Conservation (phyloP, 2,329 filamentous ascomycete species). For the Colletotrichum incanum region DNA sequence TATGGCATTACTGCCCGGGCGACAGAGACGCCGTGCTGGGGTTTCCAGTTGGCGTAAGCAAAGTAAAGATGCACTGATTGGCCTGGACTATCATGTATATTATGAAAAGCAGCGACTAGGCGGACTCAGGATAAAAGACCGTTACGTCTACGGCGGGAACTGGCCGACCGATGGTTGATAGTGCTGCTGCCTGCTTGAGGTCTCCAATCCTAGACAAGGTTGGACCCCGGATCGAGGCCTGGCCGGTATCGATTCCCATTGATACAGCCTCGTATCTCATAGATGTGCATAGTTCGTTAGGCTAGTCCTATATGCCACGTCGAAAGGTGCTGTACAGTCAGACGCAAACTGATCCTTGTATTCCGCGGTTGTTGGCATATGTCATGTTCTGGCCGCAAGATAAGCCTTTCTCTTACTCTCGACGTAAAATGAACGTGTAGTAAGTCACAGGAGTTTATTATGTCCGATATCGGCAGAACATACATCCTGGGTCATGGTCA, state of each 20-base stretch:
- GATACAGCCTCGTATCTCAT: not conserved
- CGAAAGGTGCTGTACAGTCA: not conserved
- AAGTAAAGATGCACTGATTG: not conserved
- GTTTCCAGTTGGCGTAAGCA: not conserved
- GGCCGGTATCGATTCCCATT: not conserved
- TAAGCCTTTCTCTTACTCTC: not conserved
- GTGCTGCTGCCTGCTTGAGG: constrained; percentile 28
- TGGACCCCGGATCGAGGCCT: not conserved
- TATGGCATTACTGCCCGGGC: too few species aligned
- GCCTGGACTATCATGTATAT: not conserved
- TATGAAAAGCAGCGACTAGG: not conserved
- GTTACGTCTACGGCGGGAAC: constrained; percentile 8
- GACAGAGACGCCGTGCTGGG: not conserved
- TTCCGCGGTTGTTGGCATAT: not conserved
- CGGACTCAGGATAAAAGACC: not conserved
- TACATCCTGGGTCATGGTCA: not conserved
- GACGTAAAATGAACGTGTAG: not conserved
- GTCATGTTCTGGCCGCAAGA: not conserved
- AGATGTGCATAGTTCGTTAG: not conserved
- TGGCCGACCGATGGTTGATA: constrained; percentile 9
- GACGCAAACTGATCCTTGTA: constrained; percentile 7
- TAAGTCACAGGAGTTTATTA: not conserved
- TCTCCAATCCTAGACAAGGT: not conserved
- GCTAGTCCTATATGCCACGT: not conserved
- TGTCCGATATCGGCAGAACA: not conserved